Percentiles rank a stretch among this genome's conserved stretches.
These are phyloP conservation scores for Colletotrichum tabaci DNA, from an alignment of 2,329 filamentous ascomycete genomes.

Conservation along the genomic window DNA sequence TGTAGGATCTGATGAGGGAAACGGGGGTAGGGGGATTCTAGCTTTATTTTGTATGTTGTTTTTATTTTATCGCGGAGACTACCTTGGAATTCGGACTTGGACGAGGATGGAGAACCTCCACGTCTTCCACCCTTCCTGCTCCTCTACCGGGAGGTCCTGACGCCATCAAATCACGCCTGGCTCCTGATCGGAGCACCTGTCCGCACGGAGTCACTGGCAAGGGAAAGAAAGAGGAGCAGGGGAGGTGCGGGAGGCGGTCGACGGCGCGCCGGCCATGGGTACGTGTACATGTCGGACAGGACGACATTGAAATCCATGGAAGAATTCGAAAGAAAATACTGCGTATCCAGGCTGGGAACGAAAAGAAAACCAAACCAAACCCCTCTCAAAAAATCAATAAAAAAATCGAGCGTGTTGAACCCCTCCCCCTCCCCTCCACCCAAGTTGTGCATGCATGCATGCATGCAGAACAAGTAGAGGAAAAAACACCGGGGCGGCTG, in stretches of 20 bases:
- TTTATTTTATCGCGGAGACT: slow-evolving; percentile 1
- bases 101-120: slow-evolving; percentile 6
- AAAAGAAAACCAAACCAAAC: neutral
- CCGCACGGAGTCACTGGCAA: slow-evolving; percentile 16
- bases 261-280: slow-evolving; percentile 8
- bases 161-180: slow-evolving; percentile 31
- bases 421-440: neutral
- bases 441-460: slow-evolving; percentile 23
- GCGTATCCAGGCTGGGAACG: too few relatives aligned
- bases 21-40: too few relatives aligned
- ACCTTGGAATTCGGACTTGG: slow-evolving; percentile 8
- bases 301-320: slow-evolving; percentile 32
- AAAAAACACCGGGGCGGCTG: slow-evolving; percentile 29
- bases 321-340: neutral
- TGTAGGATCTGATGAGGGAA: neutral
- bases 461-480: neutral
- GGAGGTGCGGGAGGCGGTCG: slow-evolving; percentile 21
- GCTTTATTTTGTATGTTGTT: neutral
- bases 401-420: slow-evolving; percentile 19
- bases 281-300: slow-evolving; percentile 2
- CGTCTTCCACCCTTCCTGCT: slow-evolving; percentile 8
- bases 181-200: slow-evolving; percentile 26
- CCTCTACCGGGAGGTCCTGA: slow-evolving; percentile 22
- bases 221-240: neutral
- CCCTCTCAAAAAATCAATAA: neutral